Evolutionary conservation across 768 basidiomycete genomes (phyloP), one percentile per base, ranked within the genome.

Genomic region (Mycena chlorophos): DNA sequence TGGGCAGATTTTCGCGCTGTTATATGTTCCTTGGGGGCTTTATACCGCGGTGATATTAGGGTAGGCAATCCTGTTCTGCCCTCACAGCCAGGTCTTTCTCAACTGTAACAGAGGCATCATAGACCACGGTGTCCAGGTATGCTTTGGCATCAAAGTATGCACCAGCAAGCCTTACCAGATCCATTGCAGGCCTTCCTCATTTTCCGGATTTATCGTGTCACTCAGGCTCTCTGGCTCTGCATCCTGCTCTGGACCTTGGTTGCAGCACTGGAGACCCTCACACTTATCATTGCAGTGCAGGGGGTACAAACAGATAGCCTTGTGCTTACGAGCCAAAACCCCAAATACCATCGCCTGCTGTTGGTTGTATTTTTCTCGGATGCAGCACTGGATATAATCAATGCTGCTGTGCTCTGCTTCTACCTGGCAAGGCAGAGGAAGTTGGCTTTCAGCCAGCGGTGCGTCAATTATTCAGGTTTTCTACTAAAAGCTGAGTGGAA

Each of bases 321-420:
- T 28, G 51, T 51, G 12, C 55, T 60, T 22, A 34, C 58, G 0
- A 14, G 51, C 10, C 31, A 40, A 14, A 51, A 30, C 26, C 27
- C 46, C 20, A 55, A 27, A 31, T 52, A 37, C 43, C 46, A 29
- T 14, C 48, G 51, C 49, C 50, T 60, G 28, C 23, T 60, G 13
- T 42, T 25, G 19, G 17, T 60, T 16, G 50, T 60, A 3, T 55
- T 60, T 37, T 60, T 60, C 45, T 53, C 50, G 14, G 58, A 60
- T 28, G 58, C 58, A 12, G n/a, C 28, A 28, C 42, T 60, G 13
- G 58, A 60, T 27, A 31, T 60, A 23, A 16, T 55, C 37, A 60
- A 55, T 27, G 58, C 58, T n/a, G 51, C 37, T 19, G 54, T 52
- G 5, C 52, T 60, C 23, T 52, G 58, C 30, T 49, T 52, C 19